Evolutionary conservation across 2,329 filamentous ascomycete species (phyloP).

Genomic region (Pseudogymnoascus sp.): DNA sequence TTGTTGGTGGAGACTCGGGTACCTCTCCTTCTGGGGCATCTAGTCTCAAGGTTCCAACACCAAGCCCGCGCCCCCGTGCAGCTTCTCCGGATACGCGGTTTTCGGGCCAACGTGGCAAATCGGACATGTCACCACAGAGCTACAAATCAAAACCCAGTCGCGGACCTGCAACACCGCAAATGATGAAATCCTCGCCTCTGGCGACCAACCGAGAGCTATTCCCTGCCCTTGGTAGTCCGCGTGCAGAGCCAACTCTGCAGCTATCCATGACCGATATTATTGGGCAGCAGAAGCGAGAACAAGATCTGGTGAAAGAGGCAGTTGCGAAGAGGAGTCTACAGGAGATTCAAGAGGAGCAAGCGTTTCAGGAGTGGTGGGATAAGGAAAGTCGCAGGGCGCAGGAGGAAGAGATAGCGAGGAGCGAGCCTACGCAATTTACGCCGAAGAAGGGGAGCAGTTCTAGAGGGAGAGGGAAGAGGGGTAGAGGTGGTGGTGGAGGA

Average conservation of each 20-base stretch:
- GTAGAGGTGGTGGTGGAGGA: not conserved
- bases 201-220: not conserved
- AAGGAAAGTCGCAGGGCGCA: constrained; percentile 67
- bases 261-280: constrained; percentile 83
- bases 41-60: constrained; percentile 22
- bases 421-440: constrained; percentile 8
- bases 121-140: not conserved
- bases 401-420: constrained; percentile 32
- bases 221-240: not conserved
- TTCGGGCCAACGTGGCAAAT: constrained; percentile 39
- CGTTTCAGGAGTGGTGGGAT: constrained; percentile 96
- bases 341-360: constrained; percentile 94
- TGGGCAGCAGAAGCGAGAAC: constrained; percentile 75
- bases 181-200: not conserved
- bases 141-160: constrained; percentile 27
- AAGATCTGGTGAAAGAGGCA: constrained; percentile 72
- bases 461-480: not conserved
- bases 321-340: constrained; percentile 80
- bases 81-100: constrained; percentile 56
- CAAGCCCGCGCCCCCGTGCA: constrained; percentile 31
- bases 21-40: constrained; percentile 24
- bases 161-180: constrained; percentile 21
- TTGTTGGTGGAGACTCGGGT: constrained; percentile 28
- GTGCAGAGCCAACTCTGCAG: constrained; percentile 42
- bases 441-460: not conserved